Base-by-base conservation (phyloP, 2,329 filamentous ascomycete species). In the Penicillium sclerotigenum region DNA sequence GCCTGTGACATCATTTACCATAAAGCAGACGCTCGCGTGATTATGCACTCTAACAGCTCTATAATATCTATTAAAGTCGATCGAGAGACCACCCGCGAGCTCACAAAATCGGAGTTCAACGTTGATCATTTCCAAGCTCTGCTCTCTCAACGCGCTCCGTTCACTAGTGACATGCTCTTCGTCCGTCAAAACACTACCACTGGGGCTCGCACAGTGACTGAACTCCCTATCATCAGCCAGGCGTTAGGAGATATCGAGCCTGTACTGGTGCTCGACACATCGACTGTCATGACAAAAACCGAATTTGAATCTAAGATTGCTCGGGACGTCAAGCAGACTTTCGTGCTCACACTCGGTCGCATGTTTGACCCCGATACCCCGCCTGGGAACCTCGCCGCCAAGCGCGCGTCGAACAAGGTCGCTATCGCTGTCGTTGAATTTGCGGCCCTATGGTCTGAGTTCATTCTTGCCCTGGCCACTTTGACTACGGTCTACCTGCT, bases 31-130 rank as follows among this genome's bases (percentile, higher is more conserved):
- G 70, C 68, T 11, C 56, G 58, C 28, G 55, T 73, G 2, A 57
- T 58, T 3, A 71, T 72, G 69, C 70, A 71, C 47, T 67, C 69
- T 10, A 72, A 72, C 47, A 71, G 69, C 46, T 72, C 70, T 9
- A 69, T 72, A 36, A 68, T 64, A 13, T 61, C 56, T 8, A 61
- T 71, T 8, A 36, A 59, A 1, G 34, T 70, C 5, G 54, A 65
- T 22, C 40, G 47, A 7, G 55, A 54, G 9, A 70, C 68, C 4
- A 57, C 58, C 16, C 57, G 58, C n/a, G 42, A 45, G 1, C 36
- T 71, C 18, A 63, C 65, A 2, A 16, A 45, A 14, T 31, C 57
- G 1, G 57, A 67, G 13, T 71, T 73, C 50, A 71, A 71, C 43
- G 63, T 71, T 47, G 57, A 68, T 10, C 61, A 69, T 5, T 73